Percentiles rank a stretch among this genome's conserved stretches.
phyloP scores from a whole-genome alignment of 345 rosid genomes.

The Brassica cretica region DNA sequence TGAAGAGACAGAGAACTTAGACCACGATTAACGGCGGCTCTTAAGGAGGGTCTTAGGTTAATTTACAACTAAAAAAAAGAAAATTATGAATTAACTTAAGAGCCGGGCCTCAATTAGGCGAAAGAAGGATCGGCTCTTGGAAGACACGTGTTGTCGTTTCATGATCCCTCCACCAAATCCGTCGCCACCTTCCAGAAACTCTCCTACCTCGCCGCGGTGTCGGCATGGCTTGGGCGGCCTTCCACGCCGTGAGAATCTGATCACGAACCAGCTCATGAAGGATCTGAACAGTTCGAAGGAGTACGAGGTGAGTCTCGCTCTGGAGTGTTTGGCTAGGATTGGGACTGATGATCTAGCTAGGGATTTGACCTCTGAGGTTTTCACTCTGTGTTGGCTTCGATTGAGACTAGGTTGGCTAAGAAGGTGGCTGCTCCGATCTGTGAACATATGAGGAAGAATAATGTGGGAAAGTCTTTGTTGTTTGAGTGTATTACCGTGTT shows the following conservation, averaged over 20 bases:
- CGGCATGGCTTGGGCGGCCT: conserved; percentile 90
- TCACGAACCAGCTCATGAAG: conserved; percentile 85
- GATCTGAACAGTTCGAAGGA: conserved; percentile 70
- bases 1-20: conserved; percentile 16
- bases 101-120: too few relatives aligned
- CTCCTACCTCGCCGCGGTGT: conserved; percentile 63
- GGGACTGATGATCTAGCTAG: conserved; percentile 45
- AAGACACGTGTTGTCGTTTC: too few relatives aligned
- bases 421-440: conserved; percentile 81
- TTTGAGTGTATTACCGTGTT: conserved; percentile 86
- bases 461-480: conserved; percentile 77
- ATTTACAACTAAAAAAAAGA: too few relatives aligned
- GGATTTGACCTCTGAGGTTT: conserved; percentile 83
- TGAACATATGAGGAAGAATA: conserved; percentile 82
- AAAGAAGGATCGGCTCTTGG: too few relatives aligned
- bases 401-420: conserved; percentile 86
- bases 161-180: conserved; percentile 76
- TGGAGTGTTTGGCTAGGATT: conserved; percentile 64
- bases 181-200: conserved; percentile 75
- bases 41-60: too few relatives aligned
- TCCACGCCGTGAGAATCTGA: conserved; percentile 78
- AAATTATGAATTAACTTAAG: too few relatives aligned
- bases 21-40: too few relatives aligned
- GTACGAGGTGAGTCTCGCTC: conserved; percentile 81
- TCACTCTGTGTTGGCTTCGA: conserved; percentile 64